Base-by-base conservation (phyloP, 495 filamentous ascomycete species). In the Darksidea phi region DNA sequence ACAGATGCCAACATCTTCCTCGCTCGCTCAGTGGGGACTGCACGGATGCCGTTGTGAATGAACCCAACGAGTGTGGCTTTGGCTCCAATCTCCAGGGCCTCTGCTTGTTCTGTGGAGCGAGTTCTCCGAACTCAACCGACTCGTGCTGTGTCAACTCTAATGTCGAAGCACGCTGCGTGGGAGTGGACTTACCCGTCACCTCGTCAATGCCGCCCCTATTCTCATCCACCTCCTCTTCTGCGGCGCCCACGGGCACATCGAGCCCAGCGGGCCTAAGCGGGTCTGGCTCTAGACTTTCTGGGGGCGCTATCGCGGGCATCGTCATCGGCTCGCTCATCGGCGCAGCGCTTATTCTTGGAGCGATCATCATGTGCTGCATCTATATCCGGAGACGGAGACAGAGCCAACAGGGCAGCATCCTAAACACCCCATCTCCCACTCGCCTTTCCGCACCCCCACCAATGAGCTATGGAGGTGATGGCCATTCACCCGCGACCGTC, bases 141-240 rank as follows among this genome's bases (percentile, higher is more conserved):
- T 94, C 92, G 0, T 99, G 95, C 77, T 99, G 95, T 70, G 84
- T 88, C 54, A 88, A 84, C 65, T 85, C 92, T n/a, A 80, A 90
- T 64, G 84, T 87, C 21, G 78, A 87, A 46, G 72, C 67, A 26
- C 83, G 85, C 54, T 99, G 95, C 68, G 72, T 76, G 28, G 80
- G 81, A 34, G 87, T 99, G 28, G 75, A 82, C 25, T 77, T 99
- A 28, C 95, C 94, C 10, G 81, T 80, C 1, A 84, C 88, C 26
- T 88, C 86, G 7, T 81, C 88, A 6, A 80, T 86, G 58, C 83
- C 89, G 53, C 83, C 87, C 1, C 81, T 94, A 50, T 82, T 85
- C 25, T 66, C 72, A 2, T 71, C 73, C 5, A 65, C 68, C 21
- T 81, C 83, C 6, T 67, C 74, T 23, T 72, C 77, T 12, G 57